Percentiles rank a stretch among this genome's conserved stretches.
Evolutionary conservation across 495 filamentous ascomycete genomes (phyloP).

Genomic region (Aspergillus incahuasiensis): DNA sequence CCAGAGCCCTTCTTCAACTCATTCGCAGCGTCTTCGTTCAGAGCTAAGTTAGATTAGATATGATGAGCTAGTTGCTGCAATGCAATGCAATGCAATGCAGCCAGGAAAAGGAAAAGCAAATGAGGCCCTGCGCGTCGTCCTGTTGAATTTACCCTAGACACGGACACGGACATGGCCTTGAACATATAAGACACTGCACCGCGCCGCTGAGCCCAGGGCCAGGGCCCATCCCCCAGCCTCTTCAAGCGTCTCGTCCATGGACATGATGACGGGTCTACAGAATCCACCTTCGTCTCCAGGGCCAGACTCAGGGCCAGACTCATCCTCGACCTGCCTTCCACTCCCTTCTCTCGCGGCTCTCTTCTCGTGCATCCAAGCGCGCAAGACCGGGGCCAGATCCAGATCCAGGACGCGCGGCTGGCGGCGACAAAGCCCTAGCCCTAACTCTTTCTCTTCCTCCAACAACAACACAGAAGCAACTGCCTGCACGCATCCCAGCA

Average conservation of each 20-base stretch:
- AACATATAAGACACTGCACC: conserved; percentile 3
- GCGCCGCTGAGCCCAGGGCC: background rate
- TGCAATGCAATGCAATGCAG: background rate
- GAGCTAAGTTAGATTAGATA: no score
- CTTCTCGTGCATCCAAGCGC: conserved; percentile 11
- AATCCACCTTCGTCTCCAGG: background rate
- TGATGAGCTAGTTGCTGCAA: background rate
- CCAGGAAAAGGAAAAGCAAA: background rate
- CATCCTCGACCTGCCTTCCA: background rate
- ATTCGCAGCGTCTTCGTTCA: no score
- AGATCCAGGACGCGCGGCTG: no score
- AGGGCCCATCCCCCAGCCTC: no score
- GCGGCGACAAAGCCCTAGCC: background rate
- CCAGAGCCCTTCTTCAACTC: no score
- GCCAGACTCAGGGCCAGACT: background rate
- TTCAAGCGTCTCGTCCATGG: background rate
- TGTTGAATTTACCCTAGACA: no score
- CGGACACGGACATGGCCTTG: background rate
- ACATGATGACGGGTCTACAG: background rate
- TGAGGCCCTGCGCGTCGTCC: background rate
- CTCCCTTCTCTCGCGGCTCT: conserved; percentile 5
- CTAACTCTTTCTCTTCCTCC: background rate
- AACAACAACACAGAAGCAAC: background rate
- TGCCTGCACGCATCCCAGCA: background rate
- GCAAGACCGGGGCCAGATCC: background rate